Base-by-base conservation (phyloP, 1,284 basidiomycete species). In the Ceratobasidium sp. region DNA sequence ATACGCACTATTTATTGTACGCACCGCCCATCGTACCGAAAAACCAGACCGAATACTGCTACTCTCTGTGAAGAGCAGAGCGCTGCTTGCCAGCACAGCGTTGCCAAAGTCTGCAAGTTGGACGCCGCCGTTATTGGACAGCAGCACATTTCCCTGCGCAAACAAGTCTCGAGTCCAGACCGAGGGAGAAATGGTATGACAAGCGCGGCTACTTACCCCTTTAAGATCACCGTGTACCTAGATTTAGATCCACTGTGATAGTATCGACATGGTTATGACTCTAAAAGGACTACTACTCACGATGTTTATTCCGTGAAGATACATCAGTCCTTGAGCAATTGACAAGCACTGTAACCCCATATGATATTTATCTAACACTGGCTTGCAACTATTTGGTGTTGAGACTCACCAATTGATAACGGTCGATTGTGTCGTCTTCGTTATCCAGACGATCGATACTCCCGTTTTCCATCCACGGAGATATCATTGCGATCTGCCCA, bases 251-350 rank as follows among this genome's bases (percentile, higher is more conserved):
- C 2, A 10, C n/a, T 57, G 12, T 23, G 54, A n/a, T 52, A 52
- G 13, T 3, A 28, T 23, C 54, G 26, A 57, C 33, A 33, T 33
- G 20, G 10, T n/a, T 4, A 17, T 10, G 4, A 4, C 33, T 23
- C n/a, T 23, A 52, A 57, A 3, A 57, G 3, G n/a, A 20, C 4
- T 10, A 1, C 13, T 23, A 28, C 66, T 54, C 48, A 68, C 66
- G 23, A 68, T 68, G 15, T 26, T 26, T 12, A 28, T 44, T 13
- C 9, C n/a, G 33, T 68, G 66, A 23, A 68, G 17, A 38, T 68
- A 68, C 33, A 13, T 2, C 66, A 54, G 15, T 10, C 66, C 66
- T 10, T 52, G 44, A 48, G 66, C 50, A 28, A 68, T 54, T 54
- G 50, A 10, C 1, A 40, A 44, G 33, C 46, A 68, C 66, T 68